Conservation (phyloP, 805 yeast species). For the Sugiyamaella smithiae region DNA sequence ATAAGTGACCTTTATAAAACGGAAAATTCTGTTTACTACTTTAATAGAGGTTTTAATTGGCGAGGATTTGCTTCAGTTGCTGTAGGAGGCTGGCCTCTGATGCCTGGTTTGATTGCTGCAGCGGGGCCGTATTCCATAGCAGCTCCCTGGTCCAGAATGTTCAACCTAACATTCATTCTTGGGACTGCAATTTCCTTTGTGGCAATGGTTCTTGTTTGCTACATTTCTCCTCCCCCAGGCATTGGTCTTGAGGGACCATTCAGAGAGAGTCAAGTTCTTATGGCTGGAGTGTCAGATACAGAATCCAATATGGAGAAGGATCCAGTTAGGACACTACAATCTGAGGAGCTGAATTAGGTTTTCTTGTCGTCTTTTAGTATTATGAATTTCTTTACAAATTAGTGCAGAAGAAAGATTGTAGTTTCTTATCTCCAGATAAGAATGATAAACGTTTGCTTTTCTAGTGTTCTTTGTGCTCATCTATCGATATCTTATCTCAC, state of each 20-base stretch:
- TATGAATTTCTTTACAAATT: too few relatives aligned
- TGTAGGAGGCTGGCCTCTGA: slow-evolving; percentile 22
- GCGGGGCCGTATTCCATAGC: slow-evolving; percentile 12
- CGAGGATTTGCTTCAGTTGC: slow-evolving; percentile 39
- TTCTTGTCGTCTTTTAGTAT: too few relatives aligned
- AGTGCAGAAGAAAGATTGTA: too few relatives aligned
- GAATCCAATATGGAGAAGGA: not conserved
- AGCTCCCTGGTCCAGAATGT: not conserved
- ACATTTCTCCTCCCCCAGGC: not conserved
- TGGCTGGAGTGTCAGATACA: not conserved
- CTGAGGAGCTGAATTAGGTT: too few relatives aligned
- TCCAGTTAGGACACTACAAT: not conserved
- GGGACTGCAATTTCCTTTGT: slow-evolving; percentile 5
- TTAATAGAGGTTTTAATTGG: slow-evolving; percentile 45
- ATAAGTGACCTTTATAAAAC: slow-evolving; percentile 41
- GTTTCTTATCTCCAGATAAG: too few relatives aligned
- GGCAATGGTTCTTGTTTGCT: not conserved
- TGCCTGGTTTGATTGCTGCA: slow-evolving; percentile 28
- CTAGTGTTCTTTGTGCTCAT: too few relatives aligned
- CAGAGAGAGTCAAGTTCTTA: not conserved
- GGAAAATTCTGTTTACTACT: slow-evolving; percentile 41
- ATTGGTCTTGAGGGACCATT: not conserved
- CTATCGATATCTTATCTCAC: too few relatives aligned
- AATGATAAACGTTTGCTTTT: too few relatives aligned
- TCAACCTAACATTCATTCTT: slow-evolving; percentile 1